Conservation (phyloP, 2,329 filamentous ascomycete species). For the Huntiella omanensis region DNA sequence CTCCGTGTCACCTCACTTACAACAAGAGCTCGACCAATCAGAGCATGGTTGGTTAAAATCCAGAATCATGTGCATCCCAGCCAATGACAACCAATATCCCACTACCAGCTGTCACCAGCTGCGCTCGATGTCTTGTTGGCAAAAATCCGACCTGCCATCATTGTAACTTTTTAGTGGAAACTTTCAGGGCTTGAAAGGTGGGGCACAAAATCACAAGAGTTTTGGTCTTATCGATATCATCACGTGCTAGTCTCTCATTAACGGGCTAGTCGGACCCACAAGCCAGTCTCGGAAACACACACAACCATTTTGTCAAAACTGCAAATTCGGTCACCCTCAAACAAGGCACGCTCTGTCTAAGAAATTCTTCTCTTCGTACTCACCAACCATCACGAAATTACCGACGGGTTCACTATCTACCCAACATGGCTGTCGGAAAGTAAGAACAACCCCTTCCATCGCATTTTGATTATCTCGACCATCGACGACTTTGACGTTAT, state of each 20-base stretch:
- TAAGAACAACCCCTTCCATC: conserved; percentile 19
- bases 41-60: too few species aligned
- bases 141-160: not conserved
- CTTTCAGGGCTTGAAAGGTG: conserved; percentile 7
- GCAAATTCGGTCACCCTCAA: conserved; percentile 12
- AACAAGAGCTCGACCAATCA: too few species aligned
- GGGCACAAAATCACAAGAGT: not conserved
- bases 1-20: too few species aligned
- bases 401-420: conserved; percentile 26
- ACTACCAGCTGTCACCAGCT: not conserved
- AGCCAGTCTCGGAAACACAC: conserved; percentile 7
- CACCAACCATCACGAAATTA: conserved; percentile 23
- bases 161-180: not conserved
- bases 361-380: conserved; percentile 11
- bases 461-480: conserved; percentile 1
- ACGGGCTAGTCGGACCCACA: conserved; percentile 10
- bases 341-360: conserved; percentile 8
- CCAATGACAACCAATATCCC: too few species aligned
- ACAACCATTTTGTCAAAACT: conserved; percentile 11
- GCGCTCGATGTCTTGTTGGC: not conserved
- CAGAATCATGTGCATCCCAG: too few species aligned
- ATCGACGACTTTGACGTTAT: conserved; percentile 1
- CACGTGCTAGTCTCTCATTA: conserved; percentile 5
- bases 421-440: conserved; percentile 44
- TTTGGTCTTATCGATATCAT: conserved; percentile 8